phyloP scores from a whole-genome alignment of 805 yeast species.

The Metschnikowia cerradonensis region DNA sequence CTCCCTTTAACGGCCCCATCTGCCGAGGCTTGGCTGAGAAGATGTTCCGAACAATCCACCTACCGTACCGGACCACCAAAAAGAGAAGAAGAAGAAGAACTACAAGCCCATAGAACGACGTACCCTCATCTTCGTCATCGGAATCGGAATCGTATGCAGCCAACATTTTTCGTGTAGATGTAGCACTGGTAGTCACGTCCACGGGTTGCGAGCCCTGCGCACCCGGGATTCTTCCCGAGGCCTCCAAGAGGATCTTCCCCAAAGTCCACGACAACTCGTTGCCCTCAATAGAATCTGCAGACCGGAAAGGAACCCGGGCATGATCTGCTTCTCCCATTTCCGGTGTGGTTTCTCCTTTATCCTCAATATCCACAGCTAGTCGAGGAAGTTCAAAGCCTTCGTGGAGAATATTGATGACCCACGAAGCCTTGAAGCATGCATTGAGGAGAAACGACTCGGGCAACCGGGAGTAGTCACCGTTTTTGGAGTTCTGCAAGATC shows the following conservation, averaged over 20 bases:
- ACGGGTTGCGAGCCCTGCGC: conserved; percentile 18
- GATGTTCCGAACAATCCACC: neutral
- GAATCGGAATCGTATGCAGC: conserved; percentile 15
- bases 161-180: conserved; percentile 21
- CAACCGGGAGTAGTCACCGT: conserved; percentile 58
- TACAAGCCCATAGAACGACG: conserved; percentile 12
- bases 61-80: conserved; percentile 10
- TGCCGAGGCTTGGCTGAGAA: neutral
- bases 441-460: conserved; percentile 51
- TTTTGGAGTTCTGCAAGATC: conserved; percentile 44
- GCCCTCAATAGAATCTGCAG: conserved; percentile 76
- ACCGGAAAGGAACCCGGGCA: conserved; percentile 64
- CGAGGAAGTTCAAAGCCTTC: conserved; percentile 91
- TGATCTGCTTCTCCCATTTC: conserved; percentile 22
- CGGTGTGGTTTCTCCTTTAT: conserved; percentile 10
- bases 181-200: conserved; percentile 42
- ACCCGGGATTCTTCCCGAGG: conserved; percentile 57
- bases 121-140: conserved; percentile 11
- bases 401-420: conserved; percentile 87
- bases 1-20: neutral
- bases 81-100: conserved; percentile 18
- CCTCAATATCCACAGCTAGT: conserved; percentile 46
- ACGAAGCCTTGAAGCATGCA: conserved; percentile 91
- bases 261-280: conserved; percentile 93
- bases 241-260: conserved; percentile 81